Conservation (phyloP, 2,329 filamentous ascomycete genomes). For the Colletotrichum euphorbiae region DNA sequence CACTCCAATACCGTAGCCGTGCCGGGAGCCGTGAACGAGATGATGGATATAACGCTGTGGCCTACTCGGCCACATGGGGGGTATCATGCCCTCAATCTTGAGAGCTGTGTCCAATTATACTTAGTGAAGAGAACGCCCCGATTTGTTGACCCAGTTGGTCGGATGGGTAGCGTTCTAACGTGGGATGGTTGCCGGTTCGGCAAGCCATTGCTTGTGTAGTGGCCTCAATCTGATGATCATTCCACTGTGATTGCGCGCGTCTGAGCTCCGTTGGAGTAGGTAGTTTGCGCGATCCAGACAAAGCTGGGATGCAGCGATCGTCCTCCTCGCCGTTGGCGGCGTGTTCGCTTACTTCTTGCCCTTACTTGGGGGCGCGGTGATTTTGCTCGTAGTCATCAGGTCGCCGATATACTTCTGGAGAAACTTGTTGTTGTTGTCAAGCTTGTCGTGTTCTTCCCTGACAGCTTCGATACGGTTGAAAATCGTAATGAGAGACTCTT, state of each 20-base stretch:
- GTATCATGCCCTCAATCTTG: conserved; percentile 38
- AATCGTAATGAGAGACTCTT: conserved; percentile 88
- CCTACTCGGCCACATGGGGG: conserved; percentile 37
- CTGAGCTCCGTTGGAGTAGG: not conserved
- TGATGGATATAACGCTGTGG: conserved; percentile 34
- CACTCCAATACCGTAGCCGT: conserved; percentile 38
- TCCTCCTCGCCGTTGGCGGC: not conserved
- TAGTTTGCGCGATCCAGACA: conserved; percentile 1
- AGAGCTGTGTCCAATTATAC: conserved; percentile 38
- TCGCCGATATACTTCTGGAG: conserved; percentile 98
- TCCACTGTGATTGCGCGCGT: not conserved
- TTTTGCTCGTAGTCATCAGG: conserved; percentile 87
- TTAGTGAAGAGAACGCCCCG: conserved; percentile 22
- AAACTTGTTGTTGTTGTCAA: conserved; percentile 97
- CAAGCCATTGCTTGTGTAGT: not conserved
- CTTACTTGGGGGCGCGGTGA: conserved; percentile 68
- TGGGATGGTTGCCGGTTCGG: not conserved
- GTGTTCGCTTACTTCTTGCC: conserved; percentile 61
- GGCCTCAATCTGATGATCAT: not conserved
- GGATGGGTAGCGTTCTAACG: not conserved
- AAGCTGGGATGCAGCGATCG: not conserved
- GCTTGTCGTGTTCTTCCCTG: conserved; percentile 93
- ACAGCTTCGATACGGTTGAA: conserved; percentile 96
- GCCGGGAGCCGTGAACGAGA: conserved; percentile 38
- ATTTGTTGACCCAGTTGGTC: conserved; percentile 6